Conservation (phyloP, 805 yeast species). For the Suhomyces pyralidae region DNA sequence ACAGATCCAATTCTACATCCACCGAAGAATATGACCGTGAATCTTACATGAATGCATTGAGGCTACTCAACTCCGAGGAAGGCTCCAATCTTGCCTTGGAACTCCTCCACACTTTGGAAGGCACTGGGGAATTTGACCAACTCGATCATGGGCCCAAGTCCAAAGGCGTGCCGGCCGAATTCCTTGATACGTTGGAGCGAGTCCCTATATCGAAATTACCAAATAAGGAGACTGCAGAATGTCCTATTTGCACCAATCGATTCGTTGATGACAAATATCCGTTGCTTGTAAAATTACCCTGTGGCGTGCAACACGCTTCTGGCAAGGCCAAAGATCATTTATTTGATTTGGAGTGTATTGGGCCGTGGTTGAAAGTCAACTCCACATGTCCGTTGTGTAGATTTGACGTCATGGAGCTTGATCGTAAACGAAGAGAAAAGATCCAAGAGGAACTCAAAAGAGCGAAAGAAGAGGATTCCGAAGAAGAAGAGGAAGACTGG, state of each 20-base stretch:
- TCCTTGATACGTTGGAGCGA: conserved; percentile 74
- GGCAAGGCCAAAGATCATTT: conserved; percentile 48
- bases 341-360: conserved; percentile 86
- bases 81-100: conserved; percentile 28
- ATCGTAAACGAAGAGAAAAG: conserved; percentile 24
- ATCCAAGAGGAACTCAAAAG: conserved; percentile 33
- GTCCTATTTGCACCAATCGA: conserved; percentile 81
- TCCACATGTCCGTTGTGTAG: conserved; percentile 87
- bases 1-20: conserved; percentile 6
- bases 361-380: conserved; percentile 79
- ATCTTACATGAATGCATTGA: conserved; percentile 30
- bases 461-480: conserved; percentile 46
- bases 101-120: conserved; percentile 22
- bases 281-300: conserved; percentile 70
- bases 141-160: conserved; percentile 5
- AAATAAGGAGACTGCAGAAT: conserved; percentile 53
- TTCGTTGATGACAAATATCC: conserved; percentile 75
- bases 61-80: conserved; percentile 27
- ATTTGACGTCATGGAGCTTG: conserved; percentile 53
- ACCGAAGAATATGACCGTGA: conserved; percentile 16
- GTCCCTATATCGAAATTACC: conserved; percentile 39
- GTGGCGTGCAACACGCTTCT: conserved; percentile 39
- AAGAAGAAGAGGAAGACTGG: conserved; percentile 64
- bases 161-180: conserved; percentile 64
- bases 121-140: conserved; percentile 1